Conservation (phyloP, 2,329 filamentous ascomycete genomes). For the Colletotrichum theobromicola region DNA sequence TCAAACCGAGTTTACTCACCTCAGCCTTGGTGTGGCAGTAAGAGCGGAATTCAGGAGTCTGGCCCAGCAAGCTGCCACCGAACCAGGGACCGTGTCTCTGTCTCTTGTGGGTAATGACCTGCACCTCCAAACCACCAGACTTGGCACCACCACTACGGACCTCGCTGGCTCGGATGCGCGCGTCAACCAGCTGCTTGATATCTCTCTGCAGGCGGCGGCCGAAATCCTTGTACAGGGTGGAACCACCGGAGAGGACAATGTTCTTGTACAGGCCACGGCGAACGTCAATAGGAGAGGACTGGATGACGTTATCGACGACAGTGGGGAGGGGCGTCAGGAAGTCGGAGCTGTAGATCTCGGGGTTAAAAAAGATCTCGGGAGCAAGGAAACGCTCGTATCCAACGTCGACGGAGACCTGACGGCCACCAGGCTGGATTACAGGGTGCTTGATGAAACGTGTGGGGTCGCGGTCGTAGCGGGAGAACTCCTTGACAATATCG, state of each 20-base stretch:
- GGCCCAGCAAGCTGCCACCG: constrained; percentile 91
- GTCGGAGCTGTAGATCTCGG: constrained; percentile 98
- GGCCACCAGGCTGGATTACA: constrained; percentile 84
- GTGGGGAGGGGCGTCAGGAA: constrained; percentile 94
- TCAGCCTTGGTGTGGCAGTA: constrained; percentile 96
- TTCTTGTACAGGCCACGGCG: constrained; percentile 98
- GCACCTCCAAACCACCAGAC: constrained; percentile 93
- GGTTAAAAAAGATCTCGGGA: constrained; percentile 99
- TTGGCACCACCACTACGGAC: constrained; percentile 88
- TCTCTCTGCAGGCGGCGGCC: constrained; percentile 94
- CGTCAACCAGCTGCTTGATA: constrained; percentile 95
- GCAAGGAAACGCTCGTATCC: constrained; percentile 98
- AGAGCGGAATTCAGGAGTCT: constrained; percentile 97
- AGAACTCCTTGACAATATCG: constrained; percentile 98
- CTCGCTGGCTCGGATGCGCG: constrained; percentile 90
- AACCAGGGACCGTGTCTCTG: constrained; percentile 99
- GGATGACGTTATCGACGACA: constrained; percentile 96
- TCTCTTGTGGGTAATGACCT: constrained; percentile 96
- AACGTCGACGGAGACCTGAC: constrained; percentile 85
- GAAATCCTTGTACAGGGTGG: constrained; percentile 98
- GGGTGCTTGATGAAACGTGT: constrained; percentile 90
- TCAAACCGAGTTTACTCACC: constrained; percentile 42
- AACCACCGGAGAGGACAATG: constrained; percentile 96
- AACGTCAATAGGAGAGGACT: constrained; percentile 97
- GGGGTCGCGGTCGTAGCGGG: constrained; percentile 90